Evolutionary conservation across 2,329 filamentous ascomycete species (phyloP), one percentile per base, ranked within the genome.

Genomic region (Neophaeococcomyces aloes): DNA sequence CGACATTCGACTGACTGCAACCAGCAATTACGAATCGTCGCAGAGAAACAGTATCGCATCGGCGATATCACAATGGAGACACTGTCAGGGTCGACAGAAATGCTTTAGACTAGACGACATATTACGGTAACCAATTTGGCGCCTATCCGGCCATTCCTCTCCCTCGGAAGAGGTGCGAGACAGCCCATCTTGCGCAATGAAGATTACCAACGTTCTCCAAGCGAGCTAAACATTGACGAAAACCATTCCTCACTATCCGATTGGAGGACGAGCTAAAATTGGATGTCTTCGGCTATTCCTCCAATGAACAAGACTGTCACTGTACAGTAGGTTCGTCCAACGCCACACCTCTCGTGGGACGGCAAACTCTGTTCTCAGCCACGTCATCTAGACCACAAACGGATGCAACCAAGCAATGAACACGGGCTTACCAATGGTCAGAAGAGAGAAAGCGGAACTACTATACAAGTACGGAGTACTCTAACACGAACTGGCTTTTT

Each of bases 231-330:
- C 14, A 17, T 10, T 19, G 6, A 38, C 10, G 5, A 17, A 7
- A 7, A 14, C 19, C 19, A 23, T n/a, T 38, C 5, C 23, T 25
- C 33, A 19, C 25, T 19, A 38, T 23, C 17, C 25, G 35, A 38
- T 38, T 38, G 35, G 35, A n/a, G 8, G 4, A n/a, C 13, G 13
- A 10, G 13, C 35, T 27, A 38, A 38, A 38, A 25, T 38, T 38
- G 10, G 35, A 27, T 14, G n/a, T n/a, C n/a, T n/a, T n/a, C n/a
- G n/a, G n/a, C n/a, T 7, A 14, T 33, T 17, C 33, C 17, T 15
- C 14, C 31, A 34, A 15, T 15, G 7, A 34, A 34, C n/a, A 7
- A n/a, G 7, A 29, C 7, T 7, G 29, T 7, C n/a, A n/a, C 29
- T 7, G 7, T 7, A 29, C 29, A 7, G 7, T 7, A 7, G n/a